A percentile compares a stretch with the other conserved stretches of the same genome.
phyloP scores from a whole-genome alignment of 371 early-diverging fungal species.

The Mortierella polycephala region DNA sequence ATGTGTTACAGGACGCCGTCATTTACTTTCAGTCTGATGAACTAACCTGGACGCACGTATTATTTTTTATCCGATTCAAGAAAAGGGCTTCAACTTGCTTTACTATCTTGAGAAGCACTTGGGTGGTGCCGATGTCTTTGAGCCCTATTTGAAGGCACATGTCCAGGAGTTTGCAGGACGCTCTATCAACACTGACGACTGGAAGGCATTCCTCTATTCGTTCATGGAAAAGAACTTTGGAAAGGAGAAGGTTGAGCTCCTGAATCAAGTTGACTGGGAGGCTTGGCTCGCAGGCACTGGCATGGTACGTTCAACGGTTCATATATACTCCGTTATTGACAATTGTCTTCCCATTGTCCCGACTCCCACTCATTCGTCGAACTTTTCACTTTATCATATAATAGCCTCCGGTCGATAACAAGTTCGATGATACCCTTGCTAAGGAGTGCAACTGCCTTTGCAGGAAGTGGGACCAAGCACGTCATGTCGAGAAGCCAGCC shows the following conservation, averaged over 20 bases:
- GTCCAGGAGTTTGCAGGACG: slow-evolving; percentile 86
- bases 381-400: slow-evolving; percentile 2
- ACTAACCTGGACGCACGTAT: too few relatives aligned
- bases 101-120: slow-evolving; percentile 91
- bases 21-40: too few relatives aligned
- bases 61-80: slow-evolving; percentile 30
- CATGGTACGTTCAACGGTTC: slow-evolving; percentile 63
- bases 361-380: not conserved
- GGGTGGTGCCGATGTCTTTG: slow-evolving; percentile 86
- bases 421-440: slow-evolving; percentile 88
- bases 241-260: slow-evolving; percentile 70
- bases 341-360: not conserved
- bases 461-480: slow-evolving; percentile 76
- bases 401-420: slow-evolving; percentile 86
- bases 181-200: slow-evolving; percentile 89
- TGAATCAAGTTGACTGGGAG: slow-evolving; percentile 88
- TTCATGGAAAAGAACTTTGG: slow-evolving; percentile 75
- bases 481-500: slow-evolving; percentile 57
- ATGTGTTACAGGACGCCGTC: not conserved
- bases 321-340: not conserved
- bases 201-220: slow-evolving; percentile 82
- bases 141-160: slow-evolving; percentile 87
- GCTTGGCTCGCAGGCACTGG: slow-evolving; percentile 88
- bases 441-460: slow-evolving; percentile 87
- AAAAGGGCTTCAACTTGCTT: slow-evolving; percentile 95